Evolutionary conservation across 1,284 basidiomycete genomes (phyloP), one percentile per base, ranked within the genome.

Genomic region (Austroboletus niveus): DNA sequence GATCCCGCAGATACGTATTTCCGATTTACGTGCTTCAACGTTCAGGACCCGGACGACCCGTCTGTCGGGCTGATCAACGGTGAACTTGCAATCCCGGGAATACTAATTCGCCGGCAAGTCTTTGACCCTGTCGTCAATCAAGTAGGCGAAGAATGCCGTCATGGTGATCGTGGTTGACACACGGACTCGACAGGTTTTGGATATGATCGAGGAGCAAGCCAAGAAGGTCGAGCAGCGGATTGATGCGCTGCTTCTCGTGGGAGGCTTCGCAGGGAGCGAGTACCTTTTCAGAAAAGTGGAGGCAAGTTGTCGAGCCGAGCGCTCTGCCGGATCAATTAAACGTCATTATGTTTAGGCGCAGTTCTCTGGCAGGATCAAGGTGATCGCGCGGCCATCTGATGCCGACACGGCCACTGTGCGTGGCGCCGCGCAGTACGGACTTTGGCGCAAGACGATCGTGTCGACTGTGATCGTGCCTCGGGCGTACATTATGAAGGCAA

Each of bases 391-490:
- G 47, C 89, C 90, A 31, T 75, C 83, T 30, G 91, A 92, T 69
- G 83, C 85, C 24, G 90, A 93, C 63, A 91, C 90, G 17, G 89
- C 90, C 3, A 92, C 89, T 6, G 72, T 87, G 50, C 84, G 89
- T 48, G 90, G 89, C 38, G 89, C 87, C 12, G 90, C 90, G 42
- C 80, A 84, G 64, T 92, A 92, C 68, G 90, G 89, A n/a, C 75
- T 92, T 22, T 85, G 87, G 24, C 78, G 81, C 45, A 76, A 82
- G 58, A 74, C 81, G 35, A 75, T 92, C 17, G 89, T 92, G 6
- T 87, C 87, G 15, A 87, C 82, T 47, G 80, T 92, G 40, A 87
- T 92, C 50, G 82, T 81, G 20, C 89, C 90, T 31, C 78, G 85
- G 51, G 84, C 87, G 20, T 92, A 92, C 63, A 81, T 90, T 57